Base-by-base conservation (phyloP, 768 basidiomycete species). In the Boletus barrowsii region DNA sequence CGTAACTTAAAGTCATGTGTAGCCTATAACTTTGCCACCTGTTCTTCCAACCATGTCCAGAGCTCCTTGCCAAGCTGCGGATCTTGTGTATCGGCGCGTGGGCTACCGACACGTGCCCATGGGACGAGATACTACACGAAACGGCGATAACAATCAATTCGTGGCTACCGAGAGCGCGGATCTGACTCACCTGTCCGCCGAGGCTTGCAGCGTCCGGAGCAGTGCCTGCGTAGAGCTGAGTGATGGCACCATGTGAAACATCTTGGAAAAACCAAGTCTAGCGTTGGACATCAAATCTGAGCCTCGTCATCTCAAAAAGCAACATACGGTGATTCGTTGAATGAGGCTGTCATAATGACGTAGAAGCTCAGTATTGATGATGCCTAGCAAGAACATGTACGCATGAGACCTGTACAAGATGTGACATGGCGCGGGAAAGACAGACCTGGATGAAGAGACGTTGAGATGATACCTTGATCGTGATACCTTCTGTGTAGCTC, bases 401-500 rank as follows among this genome's bases (percentile, higher is more conserved):
- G 1, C 29, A 29, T 29, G 10, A 41, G 22, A 14, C 17, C 9
- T 11, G n/a, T 20, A 29, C 9, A 30, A 2, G 15, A 9, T 14
- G 0, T 29, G 36, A 32, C n/a, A 20, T 43, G 35, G 35, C 3
- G 26, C 9, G 22, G 13, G 22, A 47, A 20, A 36, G 17, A 35
- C 47, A 14, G 10, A 69, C 79, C 78, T 1, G 82, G 82, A 59
- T 81, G 69, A 13, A 81, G 56, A 30, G 75, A 63, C 10, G 70
- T 65, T 0, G 75, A 75, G 3, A 83, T 63, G 49, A 83, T 75
- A 24, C 75, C 75, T 57, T 77, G 61, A 41, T 75, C 75, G 2
- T 65, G 75, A 57, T 77, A 77, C 51, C 78, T 66, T 47, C 77
- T 62, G 20, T 75, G 75, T 13, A 82, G 64, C 58, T 82, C 82